Conservation (phyloP, 1,284 basidiomycete genomes). For the Ganoderma leucocontextum region DNA sequence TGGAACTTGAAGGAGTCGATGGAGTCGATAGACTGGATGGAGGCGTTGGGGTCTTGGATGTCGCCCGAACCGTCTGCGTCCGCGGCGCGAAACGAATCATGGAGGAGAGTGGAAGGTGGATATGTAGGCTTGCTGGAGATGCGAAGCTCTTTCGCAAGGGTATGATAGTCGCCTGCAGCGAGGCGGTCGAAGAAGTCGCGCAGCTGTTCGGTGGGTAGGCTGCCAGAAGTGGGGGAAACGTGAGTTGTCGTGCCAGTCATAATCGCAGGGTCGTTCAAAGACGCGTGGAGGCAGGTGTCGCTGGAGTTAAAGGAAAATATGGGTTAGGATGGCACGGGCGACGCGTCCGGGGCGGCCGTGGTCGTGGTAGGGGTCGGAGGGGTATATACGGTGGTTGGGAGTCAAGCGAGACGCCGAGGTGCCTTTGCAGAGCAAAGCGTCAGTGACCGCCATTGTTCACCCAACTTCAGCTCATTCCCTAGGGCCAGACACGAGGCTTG, state of each 20-base stretch:
- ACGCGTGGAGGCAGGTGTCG: constrained; percentile 6
- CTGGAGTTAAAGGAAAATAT: background rate
- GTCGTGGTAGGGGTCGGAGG: constrained; percentile 18
- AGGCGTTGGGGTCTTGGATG: constrained; percentile 8
- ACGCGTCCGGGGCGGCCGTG: constrained; percentile 12
- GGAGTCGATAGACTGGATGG: constrained; percentile 21
- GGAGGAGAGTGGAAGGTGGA: background rate
- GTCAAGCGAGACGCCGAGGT: constrained; percentile 18
- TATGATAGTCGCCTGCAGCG: constrained; percentile 31
- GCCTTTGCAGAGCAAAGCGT: constrained; percentile 19
- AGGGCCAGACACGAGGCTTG: background rate
- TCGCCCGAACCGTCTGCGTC: background rate
- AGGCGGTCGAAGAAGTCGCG: constrained; percentile 33
- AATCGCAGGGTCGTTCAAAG: constrained; percentile 4
- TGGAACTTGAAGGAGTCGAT: constrained; percentile 24
- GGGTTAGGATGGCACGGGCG: constrained; percentile 4
- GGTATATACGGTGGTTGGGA: constrained; percentile 20
- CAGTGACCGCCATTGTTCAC: constrained; percentile 26
- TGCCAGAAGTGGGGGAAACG: background rate
- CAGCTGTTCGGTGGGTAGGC: constrained; percentile 17
- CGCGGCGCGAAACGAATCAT: background rate
- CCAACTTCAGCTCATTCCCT: background rate
- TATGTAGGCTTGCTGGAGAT: constrained; percentile 4
- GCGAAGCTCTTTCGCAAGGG: constrained; percentile 26
- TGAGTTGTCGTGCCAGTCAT: constrained; percentile 15